Percentiles rank a stretch among this genome's conserved stretches.
Conservation (phyloP, 768 basidiomycete genomes). For the Termitomyces sp. region DNA sequence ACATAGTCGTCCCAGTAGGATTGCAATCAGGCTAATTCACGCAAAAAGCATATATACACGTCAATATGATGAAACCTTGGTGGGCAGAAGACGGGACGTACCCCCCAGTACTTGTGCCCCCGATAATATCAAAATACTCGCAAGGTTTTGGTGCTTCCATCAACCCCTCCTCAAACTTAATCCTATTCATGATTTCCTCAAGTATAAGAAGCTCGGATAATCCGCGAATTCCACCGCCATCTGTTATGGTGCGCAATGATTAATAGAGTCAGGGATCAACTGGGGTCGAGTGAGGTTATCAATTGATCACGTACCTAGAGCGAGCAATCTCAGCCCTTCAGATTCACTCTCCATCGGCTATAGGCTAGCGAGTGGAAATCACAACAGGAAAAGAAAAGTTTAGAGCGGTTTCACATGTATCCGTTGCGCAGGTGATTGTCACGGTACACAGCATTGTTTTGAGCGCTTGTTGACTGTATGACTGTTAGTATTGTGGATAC, state of each 20-base stretch:
- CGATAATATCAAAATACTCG: conserved; percentile 20
- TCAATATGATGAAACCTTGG: background rate
- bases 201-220: conserved; percentile 3
- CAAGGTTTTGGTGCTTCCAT: conserved; percentile 9
- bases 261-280: background rate
- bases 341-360: background rate
- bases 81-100: conserved; percentile 1
- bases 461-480: too few species aligned
- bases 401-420: background rate
- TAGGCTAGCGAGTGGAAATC: too few species aligned
- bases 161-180: background rate
- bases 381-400: too few species aligned
- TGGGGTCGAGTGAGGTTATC: background rate
- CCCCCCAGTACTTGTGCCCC: conserved; percentile 21
- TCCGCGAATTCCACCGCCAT: conserved; percentile 6
- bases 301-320: background rate
- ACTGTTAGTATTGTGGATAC: too few species aligned
- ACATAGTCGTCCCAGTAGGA: conserved; percentile 20
- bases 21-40: conserved; percentile 13
- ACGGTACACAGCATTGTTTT: too few species aligned
- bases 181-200: conserved; percentile 4
- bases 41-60: too few species aligned
- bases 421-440: too few species aligned
- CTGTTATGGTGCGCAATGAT: background rate
- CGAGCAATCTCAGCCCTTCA: background rate